Base-by-base conservation (phyloP, 139 green algal genomes). In the Chlamydomonas sp. region DNA sequence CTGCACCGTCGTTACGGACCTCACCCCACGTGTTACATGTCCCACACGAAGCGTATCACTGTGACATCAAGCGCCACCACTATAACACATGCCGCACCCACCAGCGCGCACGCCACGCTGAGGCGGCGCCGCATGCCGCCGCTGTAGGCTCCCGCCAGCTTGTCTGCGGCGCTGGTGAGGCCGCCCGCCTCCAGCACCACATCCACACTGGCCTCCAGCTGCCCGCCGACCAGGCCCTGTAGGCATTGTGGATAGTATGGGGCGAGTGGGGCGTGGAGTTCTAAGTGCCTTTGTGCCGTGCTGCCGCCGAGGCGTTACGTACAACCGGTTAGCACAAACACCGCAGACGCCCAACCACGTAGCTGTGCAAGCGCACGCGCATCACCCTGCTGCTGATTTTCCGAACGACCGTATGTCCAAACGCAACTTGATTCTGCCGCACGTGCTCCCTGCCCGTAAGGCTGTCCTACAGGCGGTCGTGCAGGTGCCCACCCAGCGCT, bases 71-170 rank as follows among this genome's bases (percentile, higher is more conserved):
- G n/a, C n/a, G n/a, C n/a, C n/a, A n/a, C n/a, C n/a, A n/a, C n/a
- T n/a, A n/a, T n/a, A n/a, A n/a, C n/a, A n/a, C n/a, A n/a, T n/a
- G 7, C 7, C 20, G 72, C 73, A 5, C 97, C 96, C 68, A 99
- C 93, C 57, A 99, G 90, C 1, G 97, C 93, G 49, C 98, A 94
- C 3, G 97, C 97, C 59, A 98, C 93, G 58, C 85, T 95, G 5
- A 98, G 90, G 8, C 96, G 92, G 10, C 96, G 91, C 64, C 92
- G 91, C 96, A 98, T 98, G 76, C 97, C 97, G 15, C 97, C 97
- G 80, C 90, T 96, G 93, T 94, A 98, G 49, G 69, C 83, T 9
- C 90, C 88, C 15, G 94, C 92, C n/a, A 77, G 78, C 88, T 93
- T 94, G 90, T 95, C 89, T 17, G 18, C 90, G 6, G 93, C 90